These are phyloP conservation scores for Pseudocercospora eumusae DNA, from an alignment of 2,329 filamentous ascomycete species.

Conservation along the genomic window DNA sequence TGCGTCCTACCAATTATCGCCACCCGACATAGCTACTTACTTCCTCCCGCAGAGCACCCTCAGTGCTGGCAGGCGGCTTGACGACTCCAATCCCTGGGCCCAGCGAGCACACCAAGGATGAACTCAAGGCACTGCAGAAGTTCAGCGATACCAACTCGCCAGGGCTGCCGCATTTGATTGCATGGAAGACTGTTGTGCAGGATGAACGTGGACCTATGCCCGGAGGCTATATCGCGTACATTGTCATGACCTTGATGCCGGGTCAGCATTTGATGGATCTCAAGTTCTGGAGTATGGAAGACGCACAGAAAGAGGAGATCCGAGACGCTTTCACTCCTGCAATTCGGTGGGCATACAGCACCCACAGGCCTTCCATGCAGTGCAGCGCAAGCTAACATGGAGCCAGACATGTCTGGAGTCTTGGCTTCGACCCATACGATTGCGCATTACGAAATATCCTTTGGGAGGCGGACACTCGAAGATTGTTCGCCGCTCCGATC, in stretches of 20 bases:
- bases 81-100: slow-evolving; percentile 30
- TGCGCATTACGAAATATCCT: slow-evolving; percentile 38
- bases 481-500: slow-evolving; percentile 11
- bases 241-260: slow-evolving; percentile 36
- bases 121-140: slow-evolving; percentile 31
- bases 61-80: slow-evolving; percentile 30
- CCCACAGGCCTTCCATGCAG: neutral
- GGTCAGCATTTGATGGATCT: slow-evolving; percentile 34
- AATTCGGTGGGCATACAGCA: slow-evolving; percentile 24
- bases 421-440: slow-evolving; percentile 37
- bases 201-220: slow-evolving; percentile 29
- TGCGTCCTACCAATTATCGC: slow-evolving; percentile 5
- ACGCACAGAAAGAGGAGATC: slow-evolving; percentile 27
- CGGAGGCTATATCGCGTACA: slow-evolving; percentile 36
- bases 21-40: neutral
- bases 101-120: slow-evolving; percentile 33
- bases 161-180: slow-evolving; percentile 33
- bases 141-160: slow-evolving; percentile 25
- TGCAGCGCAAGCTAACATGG: slow-evolving; percentile 1
- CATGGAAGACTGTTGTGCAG: slow-evolving; percentile 29
- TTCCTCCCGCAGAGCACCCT: slow-evolving; percentile 27
- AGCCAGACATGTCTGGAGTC: slow-evolving; percentile 29
- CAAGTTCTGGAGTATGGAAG: slow-evolving; percentile 35
- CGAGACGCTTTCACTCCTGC: slow-evolving; percentile 29
- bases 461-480: slow-evolving; percentile 31